A percentile compares a stretch with the other conserved stretches of the same genome.
Conservation (phyloP, 2,329 filamentous ascomycete genomes). For the Pseudogymnoascus sp. region DNA sequence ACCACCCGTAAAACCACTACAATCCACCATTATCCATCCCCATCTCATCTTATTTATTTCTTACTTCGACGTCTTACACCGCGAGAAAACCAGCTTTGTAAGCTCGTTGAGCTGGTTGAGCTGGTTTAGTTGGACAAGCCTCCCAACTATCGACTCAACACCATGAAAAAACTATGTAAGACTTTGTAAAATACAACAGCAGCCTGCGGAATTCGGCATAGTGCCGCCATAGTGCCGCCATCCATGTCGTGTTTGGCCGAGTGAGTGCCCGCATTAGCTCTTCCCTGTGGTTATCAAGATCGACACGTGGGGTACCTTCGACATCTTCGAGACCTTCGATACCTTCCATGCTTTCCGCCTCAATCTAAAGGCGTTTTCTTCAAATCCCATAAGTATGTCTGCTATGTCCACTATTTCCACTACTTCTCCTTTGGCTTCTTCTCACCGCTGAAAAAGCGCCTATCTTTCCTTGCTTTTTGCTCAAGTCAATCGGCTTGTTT, state of each 20-base stretch:
- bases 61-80: neutral
- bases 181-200: neutral
- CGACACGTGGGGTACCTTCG: constrained; percentile 5
- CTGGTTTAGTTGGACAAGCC: neutral
- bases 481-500: neutral
- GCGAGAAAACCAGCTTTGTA: neutral
- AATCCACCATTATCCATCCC: neutral
- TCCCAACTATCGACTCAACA: neutral
- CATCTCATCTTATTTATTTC: constrained; percentile 1
- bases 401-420: neutral
- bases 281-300: constrained; percentile 4
- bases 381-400: neutral
- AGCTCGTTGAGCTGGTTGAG: neutral
- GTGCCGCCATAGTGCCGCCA: neutral
- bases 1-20: neutral
- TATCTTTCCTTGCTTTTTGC: constrained; percentile 1
- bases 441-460: constrained; percentile 1
- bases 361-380: neutral
- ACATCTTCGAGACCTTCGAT: neutral
- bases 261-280: constrained; percentile 3
- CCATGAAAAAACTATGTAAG: neutral
- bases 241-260: neutral
- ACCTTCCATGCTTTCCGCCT: neutral
- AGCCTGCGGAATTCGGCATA: neutral
- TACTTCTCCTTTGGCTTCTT: neutral